phyloP scores from a whole-genome alignment of 2,329 filamentous ascomycete genomes.

The Bipolaris bicolor region DNA sequence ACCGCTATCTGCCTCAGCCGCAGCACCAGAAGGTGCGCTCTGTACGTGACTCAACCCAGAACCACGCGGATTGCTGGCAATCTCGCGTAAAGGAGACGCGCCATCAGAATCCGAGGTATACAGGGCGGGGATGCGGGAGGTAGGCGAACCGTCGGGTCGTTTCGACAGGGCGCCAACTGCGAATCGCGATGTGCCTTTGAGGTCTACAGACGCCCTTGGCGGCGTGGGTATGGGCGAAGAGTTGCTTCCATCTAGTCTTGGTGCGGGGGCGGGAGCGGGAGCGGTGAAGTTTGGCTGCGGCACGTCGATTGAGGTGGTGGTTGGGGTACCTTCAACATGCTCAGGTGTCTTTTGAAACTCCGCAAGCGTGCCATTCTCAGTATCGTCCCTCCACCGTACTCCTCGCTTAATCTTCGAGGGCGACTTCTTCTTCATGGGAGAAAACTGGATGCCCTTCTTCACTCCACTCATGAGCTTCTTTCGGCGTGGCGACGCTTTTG shows the following conservation, averaged over 20 bases:
- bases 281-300: constrained; percentile 60
- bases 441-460: constrained; percentile 78
- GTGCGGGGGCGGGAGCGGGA: constrained; percentile 36
- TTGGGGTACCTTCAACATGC: constrained; percentile 65
- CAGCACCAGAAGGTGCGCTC: constrained; percentile 32
- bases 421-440: constrained; percentile 78
- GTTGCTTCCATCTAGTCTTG: constrained; percentile 44
- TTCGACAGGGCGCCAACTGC: constrained; percentile 85
- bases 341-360: constrained; percentile 93
- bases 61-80: constrained; percentile 51
- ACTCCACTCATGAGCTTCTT: constrained; percentile 65
- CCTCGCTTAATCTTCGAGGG: constrained; percentile 69
- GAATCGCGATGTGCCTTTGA: constrained; percentile 73
- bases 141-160: constrained; percentile 66
- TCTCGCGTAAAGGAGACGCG: constrained; percentile 55
- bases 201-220: constrained; percentile 65
- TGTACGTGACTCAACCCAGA: constrained; percentile 63
- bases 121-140: constrained; percentile 61
- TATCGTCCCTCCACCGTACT: constrained; percentile 93
- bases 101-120: constrained; percentile 65
- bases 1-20: constrained; percentile 39
- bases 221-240: constrained; percentile 64
- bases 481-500: constrained; percentile 80
- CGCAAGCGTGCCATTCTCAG: constrained; percentile 80
- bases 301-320: constrained; percentile 60